phyloP scores from a whole-genome alignment of 2,329 filamentous ascomycete species.

The Hymenoscyphus infarciens region DNA sequence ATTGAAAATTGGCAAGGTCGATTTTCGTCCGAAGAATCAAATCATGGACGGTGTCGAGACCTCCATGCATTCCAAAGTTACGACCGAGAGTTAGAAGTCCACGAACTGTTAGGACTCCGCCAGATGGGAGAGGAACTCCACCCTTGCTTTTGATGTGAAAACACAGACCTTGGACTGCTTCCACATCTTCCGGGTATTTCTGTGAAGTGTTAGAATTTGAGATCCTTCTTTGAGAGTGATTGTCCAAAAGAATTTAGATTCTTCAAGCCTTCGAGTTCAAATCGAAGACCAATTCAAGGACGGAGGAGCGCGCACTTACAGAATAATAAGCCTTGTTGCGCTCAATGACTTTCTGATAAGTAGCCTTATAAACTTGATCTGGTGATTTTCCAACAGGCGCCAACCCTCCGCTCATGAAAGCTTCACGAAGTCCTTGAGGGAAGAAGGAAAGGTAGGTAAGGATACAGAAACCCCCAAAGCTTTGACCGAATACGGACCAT shows the following conservation, averaged over 20 bases:
- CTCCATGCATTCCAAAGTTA: slow-evolving; percentile 70
- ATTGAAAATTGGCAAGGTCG: slow-evolving; percentile 74
- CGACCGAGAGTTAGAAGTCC: slow-evolving; percentile 77
- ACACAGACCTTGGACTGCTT: slow-evolving; percentile 63
- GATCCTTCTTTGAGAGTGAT: not conserved
- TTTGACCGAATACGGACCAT: slow-evolving; percentile 88
- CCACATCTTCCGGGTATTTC: slow-evolving; percentile 80
- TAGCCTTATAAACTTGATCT: slow-evolving; percentile 70
- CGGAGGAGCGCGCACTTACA: slow-evolving; percentile 2
- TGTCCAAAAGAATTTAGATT: no score
- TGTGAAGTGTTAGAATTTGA: slow-evolving; percentile 39
- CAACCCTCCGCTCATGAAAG: slow-evolving; percentile 80
- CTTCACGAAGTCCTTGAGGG: slow-evolving; percentile 74
- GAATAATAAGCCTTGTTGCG: slow-evolving; percentile 67
- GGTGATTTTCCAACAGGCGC: slow-evolving; percentile 69
- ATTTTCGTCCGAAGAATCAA: slow-evolving; percentile 65
- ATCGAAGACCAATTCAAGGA: not conserved
- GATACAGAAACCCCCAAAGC: slow-evolving; percentile 84
- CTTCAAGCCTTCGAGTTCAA: no score
- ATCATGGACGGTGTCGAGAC: slow-evolving; percentile 70
- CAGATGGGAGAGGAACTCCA: slow-evolving; percentile 64
- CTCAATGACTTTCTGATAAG: slow-evolving; percentile 65
- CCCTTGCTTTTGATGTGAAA: slow-evolving; percentile 57
- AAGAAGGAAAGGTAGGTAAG: slow-evolving; percentile 80
- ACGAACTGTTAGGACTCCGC: slow-evolving; percentile 67